Evolutionary conservation across 441 rosid species (phyloP).

Genomic region (Oxalis stricta): DNA sequence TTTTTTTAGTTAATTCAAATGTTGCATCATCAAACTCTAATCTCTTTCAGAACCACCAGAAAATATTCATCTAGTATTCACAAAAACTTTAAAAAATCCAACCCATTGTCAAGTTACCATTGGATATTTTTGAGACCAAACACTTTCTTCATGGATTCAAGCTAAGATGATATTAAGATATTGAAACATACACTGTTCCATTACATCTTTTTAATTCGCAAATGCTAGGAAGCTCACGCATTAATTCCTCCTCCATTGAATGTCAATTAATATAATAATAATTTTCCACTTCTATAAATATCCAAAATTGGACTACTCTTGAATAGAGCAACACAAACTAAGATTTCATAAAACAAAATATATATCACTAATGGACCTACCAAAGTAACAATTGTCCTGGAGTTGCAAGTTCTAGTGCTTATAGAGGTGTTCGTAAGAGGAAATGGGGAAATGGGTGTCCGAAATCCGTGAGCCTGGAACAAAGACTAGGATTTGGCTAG

Average conservation of each 20-base stretch:
- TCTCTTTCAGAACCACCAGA: no score
- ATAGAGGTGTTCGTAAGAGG: slow-evolving; percentile 61
- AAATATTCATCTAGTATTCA: no score
- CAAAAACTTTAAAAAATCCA: no score
- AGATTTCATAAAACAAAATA: neutral
- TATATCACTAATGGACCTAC: neutral
- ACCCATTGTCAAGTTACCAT: no score
- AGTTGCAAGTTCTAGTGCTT: slow-evolving; percentile 5
- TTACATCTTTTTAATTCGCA: no score
- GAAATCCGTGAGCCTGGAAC: slow-evolving; percentile 84
- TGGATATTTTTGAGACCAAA: no score
- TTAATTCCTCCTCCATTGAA: slow-evolving; percentile 1
- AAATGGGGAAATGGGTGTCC: slow-evolving; percentile 98
- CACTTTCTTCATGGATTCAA: no score
- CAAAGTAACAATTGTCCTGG: neutral
- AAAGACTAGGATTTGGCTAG: slow-evolving; percentile 72
- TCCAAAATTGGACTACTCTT: neutral
- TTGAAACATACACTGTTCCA: no score
- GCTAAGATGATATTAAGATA: no score
- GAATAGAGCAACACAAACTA: neutral
- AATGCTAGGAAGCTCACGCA: slow-evolving; percentile 11
- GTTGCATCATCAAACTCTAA: no score
- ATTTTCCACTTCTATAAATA: slow-evolving; percentile 8
- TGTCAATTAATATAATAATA: neutral
- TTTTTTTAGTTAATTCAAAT: no score